Percentiles rank a stretch among this genome's conserved stretches.
Evolutionary conservation across 305 asterid species (phyloP).

Genomic region (Solanum hybrid): DNA sequence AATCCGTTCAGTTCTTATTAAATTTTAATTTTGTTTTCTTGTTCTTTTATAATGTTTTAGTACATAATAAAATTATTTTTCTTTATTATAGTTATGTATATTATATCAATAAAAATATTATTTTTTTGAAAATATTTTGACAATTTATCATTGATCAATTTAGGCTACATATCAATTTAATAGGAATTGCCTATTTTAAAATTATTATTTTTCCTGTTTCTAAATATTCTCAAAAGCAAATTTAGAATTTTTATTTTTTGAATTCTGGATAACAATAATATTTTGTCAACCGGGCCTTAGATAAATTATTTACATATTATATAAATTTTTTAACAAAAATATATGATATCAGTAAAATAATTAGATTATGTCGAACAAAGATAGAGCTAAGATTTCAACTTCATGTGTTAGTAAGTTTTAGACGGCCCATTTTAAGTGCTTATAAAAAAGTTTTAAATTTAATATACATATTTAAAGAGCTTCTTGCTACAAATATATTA

Average conservation of each 20-base stretch:
- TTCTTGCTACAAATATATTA: neutral
- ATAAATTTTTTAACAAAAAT: neutral
- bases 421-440: neutral
- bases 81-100: no score
- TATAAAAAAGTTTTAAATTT: neutral
- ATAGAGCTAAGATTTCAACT: neutral
- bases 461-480: no score
- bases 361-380: neutral
- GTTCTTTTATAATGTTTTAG: neutral
- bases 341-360: no score
- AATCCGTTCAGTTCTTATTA: no score
- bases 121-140: no score
- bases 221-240: neutral
- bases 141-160: no score
- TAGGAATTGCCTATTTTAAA: neutral
- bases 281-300: neutral
- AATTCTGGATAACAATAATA: no score
- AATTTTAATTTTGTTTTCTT: no score
- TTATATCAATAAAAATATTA: no score
- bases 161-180: neutral
- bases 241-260: neutral
- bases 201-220: neutral
- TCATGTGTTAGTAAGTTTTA: neutral
- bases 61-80: no score
- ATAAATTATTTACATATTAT: neutral